Base-by-base conservation (phyloP, 371 early-diverging fungal species). In the Actinomortierella ambigua region DNA sequence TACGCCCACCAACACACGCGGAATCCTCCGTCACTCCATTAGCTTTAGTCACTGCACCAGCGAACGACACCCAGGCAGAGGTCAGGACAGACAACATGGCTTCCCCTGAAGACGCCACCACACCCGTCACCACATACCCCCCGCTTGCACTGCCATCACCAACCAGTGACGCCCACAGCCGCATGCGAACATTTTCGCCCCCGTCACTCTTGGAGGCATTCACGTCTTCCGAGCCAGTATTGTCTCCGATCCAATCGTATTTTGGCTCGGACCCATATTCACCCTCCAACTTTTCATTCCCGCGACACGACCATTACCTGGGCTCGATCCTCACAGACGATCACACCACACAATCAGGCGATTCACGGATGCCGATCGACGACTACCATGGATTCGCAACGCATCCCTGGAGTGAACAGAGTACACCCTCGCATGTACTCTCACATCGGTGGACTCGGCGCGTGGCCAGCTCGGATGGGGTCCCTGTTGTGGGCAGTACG, bases 401-500 rank as follows among this genome's bases (percentile, higher is more conserved):
- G 2, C 65, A 70, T 27, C 65, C 62, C 15, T 70, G 71, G 71
- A 70, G 71, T 39, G 71, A 70, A n/a, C 71, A 70, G 52, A 70
- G 71, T 28, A 65, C 62, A 3, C 71, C 71, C 8, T 61, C 65
- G 9, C 61, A 62, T 8, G 71, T 65, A 0, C 18, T 65, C 14
- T 70, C 71, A 7, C 65, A 70, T 23, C 61, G 71, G 14, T 70
- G 71, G 71, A 70, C 71, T 6, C 57, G 71, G 23, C 71, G 71
- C 24, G 40, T 55, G 42, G 65, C 65, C 24, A 65, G 65, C 15
- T 61, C 71, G 26, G 71, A 70, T 48, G 34, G 34, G 7, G 34
- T 34, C 11, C 34, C 34, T 6, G 34, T 34, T 34, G 7, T 34
- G 14, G 39, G 39, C 41, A 48, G 48, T 14, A 53, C 75, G 75